Evolutionary conservation across 2,329 filamentous ascomycete species (phyloP).

Genomic region (Ophiosphaerella korrae): DNA sequence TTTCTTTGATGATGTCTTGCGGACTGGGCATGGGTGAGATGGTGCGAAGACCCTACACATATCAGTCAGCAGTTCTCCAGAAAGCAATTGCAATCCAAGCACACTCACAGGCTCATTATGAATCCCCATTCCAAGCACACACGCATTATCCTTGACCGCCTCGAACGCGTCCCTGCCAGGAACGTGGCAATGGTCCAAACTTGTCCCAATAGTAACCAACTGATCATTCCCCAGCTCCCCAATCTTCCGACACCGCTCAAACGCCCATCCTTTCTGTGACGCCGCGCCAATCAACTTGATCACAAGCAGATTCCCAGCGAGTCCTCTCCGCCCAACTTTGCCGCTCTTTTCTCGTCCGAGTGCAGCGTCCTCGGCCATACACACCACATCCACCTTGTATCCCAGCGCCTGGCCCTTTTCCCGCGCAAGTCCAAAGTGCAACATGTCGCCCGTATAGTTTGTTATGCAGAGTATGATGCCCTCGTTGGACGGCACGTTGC

Average conservation of each 20-base stretch:
- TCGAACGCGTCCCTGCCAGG: constrained; percentile 58
- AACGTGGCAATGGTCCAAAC: constrained; percentile 60
- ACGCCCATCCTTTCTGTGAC: constrained; percentile 51
- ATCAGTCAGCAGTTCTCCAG: not conserved
- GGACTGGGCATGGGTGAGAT: constrained; percentile 55
- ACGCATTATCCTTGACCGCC: constrained; percentile 48
- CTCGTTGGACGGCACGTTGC: constrained; percentile 52
- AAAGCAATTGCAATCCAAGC: not conserved
- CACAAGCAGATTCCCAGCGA: constrained; percentile 58
- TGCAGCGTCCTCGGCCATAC: constrained; percentile 56
- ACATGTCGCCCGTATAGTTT: constrained; percentile 57
- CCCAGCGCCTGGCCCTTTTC: constrained; percentile 54
- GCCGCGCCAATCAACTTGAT: constrained; percentile 55
- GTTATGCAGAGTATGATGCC: constrained; percentile 57
- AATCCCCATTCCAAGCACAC: constrained; percentile 55
- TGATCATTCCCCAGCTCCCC: constrained; percentile 52
- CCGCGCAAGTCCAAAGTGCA: constrained; percentile 56
- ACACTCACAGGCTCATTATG: constrained; percentile 56
- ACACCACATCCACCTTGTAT: constrained; percentile 53
- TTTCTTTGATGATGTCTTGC: constrained; percentile 54
- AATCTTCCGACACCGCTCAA: constrained; percentile 53
- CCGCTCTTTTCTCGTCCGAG: constrained; percentile 56
- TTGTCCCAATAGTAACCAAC: constrained; percentile 57
- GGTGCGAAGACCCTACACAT: constrained; percentile 49
- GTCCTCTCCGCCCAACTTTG: constrained; percentile 55